Percentiles rank a stretch among this genome's conserved stretches.
These are phyloP conservation scores for Fusarium illudens DNA, from an alignment of 2,329 filamentous ascomycete species.

Conservation along the genomic window DNA sequence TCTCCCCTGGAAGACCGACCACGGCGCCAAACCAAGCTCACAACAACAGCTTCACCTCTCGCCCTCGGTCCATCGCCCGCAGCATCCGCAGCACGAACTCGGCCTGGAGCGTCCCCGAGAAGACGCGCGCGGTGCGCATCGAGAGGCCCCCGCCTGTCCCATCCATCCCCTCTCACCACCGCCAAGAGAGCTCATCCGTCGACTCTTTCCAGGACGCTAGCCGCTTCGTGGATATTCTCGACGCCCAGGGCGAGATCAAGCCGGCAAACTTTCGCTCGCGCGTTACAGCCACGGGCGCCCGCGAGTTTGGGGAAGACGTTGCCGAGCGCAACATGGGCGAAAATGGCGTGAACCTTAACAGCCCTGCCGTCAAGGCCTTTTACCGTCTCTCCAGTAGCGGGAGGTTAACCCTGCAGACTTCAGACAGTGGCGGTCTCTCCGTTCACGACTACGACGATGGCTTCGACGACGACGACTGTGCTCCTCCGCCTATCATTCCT, in stretches of 20 bases:
- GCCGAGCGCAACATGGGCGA: slow-evolving; percentile 66
- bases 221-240: slow-evolving; percentile 61
- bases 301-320: slow-evolving; percentile 71
- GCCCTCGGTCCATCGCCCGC: slow-evolving; percentile 29
- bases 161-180: slow-evolving; percentile 32
- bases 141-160: slow-evolving; percentile 36
- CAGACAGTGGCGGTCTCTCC: background rate
- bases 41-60: slow-evolving; percentile 1
- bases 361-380: slow-evolving; percentile 47
- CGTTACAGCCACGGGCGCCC: slow-evolving; percentile 59
- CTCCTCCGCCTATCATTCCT: slow-evolving; percentile 30
- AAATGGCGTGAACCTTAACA: slow-evolving; percentile 47
- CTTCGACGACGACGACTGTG: slow-evolving; percentile 13
- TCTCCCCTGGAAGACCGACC: slow-evolving; percentile 25
- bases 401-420: background rate
- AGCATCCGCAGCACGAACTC: slow-evolving; percentile 34
- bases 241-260: slow-evolving; percentile 63
- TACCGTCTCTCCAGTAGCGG: slow-evolving; percentile 42
- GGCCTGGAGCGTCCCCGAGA: slow-evolving; percentile 25
- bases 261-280: slow-evolving; percentile 59
- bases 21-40: slow-evolving; percentile 32
- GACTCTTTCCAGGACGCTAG: slow-evolving; percentile 26
- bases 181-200: slow-evolving; percentile 24
- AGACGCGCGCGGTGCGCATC: slow-evolving; percentile 10
- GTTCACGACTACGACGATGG: background rate